These are phyloP conservation scores for Aspergillus sp. DNA, from an alignment of 2,329 filamentous ascomycete species.

Conservation along the genomic window DNA sequence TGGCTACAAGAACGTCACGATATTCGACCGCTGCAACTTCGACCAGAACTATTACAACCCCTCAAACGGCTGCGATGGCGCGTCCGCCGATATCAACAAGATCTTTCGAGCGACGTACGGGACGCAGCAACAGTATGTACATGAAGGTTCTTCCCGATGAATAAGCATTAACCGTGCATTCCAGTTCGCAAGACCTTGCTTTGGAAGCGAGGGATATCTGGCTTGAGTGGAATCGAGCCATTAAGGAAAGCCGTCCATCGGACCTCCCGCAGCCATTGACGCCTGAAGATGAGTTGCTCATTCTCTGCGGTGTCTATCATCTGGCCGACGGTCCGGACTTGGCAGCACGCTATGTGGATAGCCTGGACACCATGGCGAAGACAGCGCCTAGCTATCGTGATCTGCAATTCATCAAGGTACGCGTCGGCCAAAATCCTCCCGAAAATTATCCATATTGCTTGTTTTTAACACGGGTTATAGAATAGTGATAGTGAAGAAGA, in stretches of 20 bases:
- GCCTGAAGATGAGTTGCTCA: slow-evolving; percentile 13
- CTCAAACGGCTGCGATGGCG: neutral
- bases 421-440: neutral
- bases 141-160: neutral
- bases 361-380: slow-evolving; percentile 9
- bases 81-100: slow-evolving; percentile 39
- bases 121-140: neutral
- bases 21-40: slow-evolving; percentile 32
- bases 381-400: slow-evolving; percentile 8
- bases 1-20: slow-evolving; percentile 40
- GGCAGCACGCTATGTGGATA: slow-evolving; percentile 10
- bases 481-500: slow-evolving; percentile 9
- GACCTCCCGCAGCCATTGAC: slow-evolving; percentile 14
- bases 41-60: slow-evolving; percentile 3
- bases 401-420: slow-evolving; percentile 16
- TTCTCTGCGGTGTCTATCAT: slow-evolving; percentile 11
- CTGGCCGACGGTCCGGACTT: slow-evolving; percentile 9
- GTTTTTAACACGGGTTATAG: slow-evolving; percentile 3
- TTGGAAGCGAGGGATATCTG: slow-evolving; percentile 26
- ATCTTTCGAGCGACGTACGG: slow-evolving; percentile 36
- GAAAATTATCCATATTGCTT: neutral
- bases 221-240: slow-evolving; percentile 19
- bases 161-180: neutral
- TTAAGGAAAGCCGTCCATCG: slow-evolving; percentile 6
- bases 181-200: slow-evolving; percentile 19